Evolutionary conservation across 2,329 filamentous ascomycete species (phyloP), one percentile per base, ranked within the genome.

Genomic region (Trematosphaeria pertusa): DNA sequence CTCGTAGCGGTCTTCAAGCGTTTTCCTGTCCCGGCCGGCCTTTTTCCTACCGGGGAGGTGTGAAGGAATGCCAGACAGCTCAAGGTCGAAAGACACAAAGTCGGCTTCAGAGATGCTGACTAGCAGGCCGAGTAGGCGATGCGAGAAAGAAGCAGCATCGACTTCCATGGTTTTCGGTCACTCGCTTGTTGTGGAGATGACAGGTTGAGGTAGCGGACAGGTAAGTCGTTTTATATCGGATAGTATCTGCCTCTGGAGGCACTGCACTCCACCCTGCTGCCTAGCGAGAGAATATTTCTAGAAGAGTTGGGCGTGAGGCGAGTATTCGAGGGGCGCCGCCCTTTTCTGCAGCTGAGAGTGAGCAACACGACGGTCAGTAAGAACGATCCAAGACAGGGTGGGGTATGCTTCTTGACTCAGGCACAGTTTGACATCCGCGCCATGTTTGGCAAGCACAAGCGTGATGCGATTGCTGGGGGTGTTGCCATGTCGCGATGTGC

Each of bases 1-100:
- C 9, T 74, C 69, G 61, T 88, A 88, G 44, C 81, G 78, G 33
- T 85, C 73, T 56, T 87, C 81, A 2, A 88, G 70, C 3, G 78
- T 78, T 22, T 77, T 77, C 46, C 76, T 77, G 26, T 74, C 73
- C 1, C 47, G 48, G 0, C 26, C 12, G 28, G 43, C 24, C 20
- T 39, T 43, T 10, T 64, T 62, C 28, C 66, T 67, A 11, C 61
- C 58, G 34, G 72, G 70, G 18, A 76, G 76, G 4, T 59, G 61
- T 1, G 56, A 65, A 2, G 77, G 74, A 17, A 88, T 84, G 2
- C 86, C 86, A 11, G 85, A 87, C 35, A 88, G 79, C 66, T 88
- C 86, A 10, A 87, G 74, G 61, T 88, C 86, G 47, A 88, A 75
- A 3, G 84, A 75, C 10, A 88, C 80, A 57, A 87, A 87, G 49